Percentiles rank a stretch among this genome's conserved stretches.
Evolutionary conservation across 2,329 filamentous ascomycete genomes (phyloP).

Genomic region (Aureobasidium sp.): DNA sequence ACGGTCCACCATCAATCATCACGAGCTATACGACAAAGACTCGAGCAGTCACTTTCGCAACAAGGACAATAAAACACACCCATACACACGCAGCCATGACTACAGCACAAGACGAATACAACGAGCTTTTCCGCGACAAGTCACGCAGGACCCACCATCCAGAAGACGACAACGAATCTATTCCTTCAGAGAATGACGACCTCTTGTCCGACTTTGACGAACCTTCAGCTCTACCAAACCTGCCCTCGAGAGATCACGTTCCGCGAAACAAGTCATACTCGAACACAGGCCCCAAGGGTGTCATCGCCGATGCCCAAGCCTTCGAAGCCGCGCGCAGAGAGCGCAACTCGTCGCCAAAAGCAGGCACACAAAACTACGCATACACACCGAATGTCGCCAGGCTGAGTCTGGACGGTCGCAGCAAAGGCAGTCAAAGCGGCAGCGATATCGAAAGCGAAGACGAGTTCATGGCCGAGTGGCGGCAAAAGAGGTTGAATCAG

Average conservation of each 20-base stretch:
- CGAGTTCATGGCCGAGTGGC: constrained; percentile 76
- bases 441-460: constrained; percentile 57
- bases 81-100: constrained; percentile 16
- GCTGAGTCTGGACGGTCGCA: constrained; percentile 25
- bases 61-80: background rate
- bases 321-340: constrained; percentile 42
- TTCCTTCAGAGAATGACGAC: constrained; percentile 30
- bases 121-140: constrained; percentile 44
- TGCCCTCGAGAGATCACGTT: background rate
- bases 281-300: constrained; percentile 77
- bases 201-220: constrained; percentile 36
- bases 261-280: constrained; percentile 34
- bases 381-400: constrained; percentile 7
- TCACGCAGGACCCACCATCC: constrained; percentile 37
- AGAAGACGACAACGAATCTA: constrained; percentile 44
- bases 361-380: constrained; percentile 11
- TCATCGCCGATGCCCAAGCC: constrained; percentile 75
- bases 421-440: constrained; percentile 35
- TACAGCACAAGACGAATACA: constrained; percentile 44
- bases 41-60: background rate
- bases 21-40: background rate
- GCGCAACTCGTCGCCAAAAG: background rate
- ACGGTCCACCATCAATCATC: background rate
- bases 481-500: constrained; percentile 70
- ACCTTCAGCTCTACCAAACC: constrained; percentile 40